A percentile compares a stretch with the other conserved stretches of the same genome.
Conservation (phyloP, 2,329 filamentous ascomycete species). For the Colletotrichum shisoi region DNA sequence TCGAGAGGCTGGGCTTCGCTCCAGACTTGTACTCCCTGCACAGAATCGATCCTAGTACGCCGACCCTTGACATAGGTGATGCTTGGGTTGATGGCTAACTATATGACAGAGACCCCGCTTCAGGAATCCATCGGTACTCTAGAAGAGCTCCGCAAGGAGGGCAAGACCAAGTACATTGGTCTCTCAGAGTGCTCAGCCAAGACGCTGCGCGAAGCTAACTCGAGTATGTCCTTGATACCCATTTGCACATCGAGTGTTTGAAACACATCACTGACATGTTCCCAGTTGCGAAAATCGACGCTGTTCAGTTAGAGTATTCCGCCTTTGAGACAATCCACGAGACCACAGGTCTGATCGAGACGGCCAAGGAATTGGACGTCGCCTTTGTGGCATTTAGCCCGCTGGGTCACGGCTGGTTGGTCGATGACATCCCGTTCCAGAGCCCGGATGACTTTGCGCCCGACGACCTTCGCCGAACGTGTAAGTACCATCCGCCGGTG, state of each 20-base stretch:
- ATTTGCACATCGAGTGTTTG: too few species aligned
- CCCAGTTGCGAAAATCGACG: constrained; percentile 57
- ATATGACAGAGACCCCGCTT: constrained; percentile 50
- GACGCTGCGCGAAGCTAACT: constrained; percentile 55
- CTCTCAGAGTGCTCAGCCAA: constrained; percentile 57
- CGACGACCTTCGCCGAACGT: constrained; percentile 52
- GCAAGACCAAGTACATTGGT: constrained; percentile 59
- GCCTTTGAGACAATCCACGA: constrained; percentile 42
- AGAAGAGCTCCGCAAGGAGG: constrained; percentile 55
- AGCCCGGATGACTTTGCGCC: constrained; percentile 56
- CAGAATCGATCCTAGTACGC: constrained; percentile 55
- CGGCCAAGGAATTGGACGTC: constrained; percentile 52
- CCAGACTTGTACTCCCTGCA: constrained; percentile 57
- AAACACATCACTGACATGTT: too few species aligned
- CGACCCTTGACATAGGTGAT: background rate
- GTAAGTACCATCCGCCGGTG: constrained; percentile 43
- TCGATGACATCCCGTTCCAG: constrained; percentile 54
- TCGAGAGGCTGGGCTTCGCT: constrained; percentile 56
- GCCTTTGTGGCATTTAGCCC: constrained; percentile 58
- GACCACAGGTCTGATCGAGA: constrained; percentile 49
- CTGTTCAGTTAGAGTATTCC: constrained; percentile 56
- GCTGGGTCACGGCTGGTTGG: constrained; percentile 57
- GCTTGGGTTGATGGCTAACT: background rate
- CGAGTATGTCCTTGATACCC: constrained; percentile 45
- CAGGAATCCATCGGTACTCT: constrained; percentile 58